A percentile compares a stretch with the other conserved stretches of the same genome.
Conservation (phyloP, 2,329 filamentous ascomycete genomes). For the Neopestalotiopsis rosae region DNA sequence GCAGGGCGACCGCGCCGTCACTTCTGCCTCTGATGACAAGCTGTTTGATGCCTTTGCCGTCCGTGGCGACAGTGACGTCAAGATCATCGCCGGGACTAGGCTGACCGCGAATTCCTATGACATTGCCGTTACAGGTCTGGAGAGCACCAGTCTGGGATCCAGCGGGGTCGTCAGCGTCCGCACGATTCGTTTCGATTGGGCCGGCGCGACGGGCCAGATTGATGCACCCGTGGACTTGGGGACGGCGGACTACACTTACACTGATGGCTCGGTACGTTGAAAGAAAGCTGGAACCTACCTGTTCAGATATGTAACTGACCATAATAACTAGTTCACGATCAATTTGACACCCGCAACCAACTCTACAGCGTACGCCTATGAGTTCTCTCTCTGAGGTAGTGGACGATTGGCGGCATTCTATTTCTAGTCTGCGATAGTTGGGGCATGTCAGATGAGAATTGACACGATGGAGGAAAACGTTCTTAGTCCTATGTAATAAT, state of each 20-base stretch:
- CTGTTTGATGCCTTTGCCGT: background rate
- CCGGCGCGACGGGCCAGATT: background rate
- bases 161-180: background rate
- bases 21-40: background rate
- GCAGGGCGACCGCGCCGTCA: background rate
- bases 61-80: background rate
- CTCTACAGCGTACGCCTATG: conserved; percentile 4
- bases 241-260: background rate
- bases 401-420: background rate
- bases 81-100: background rate
- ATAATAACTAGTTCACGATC: background rate
- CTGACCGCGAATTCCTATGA: background rate
- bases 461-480: background rate
- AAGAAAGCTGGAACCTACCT: background rate
- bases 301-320: background rate
- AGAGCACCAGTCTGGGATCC: background rate
- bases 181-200: background rate
- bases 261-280: background rate
- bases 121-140: background rate
- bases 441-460: too few species aligned
- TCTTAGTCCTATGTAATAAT: too few species aligned
- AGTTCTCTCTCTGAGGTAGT: background rate
- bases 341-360: background rate
- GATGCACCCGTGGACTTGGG: background rate
- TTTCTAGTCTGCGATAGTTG: too few species aligned